phyloP scores from a whole-genome alignment of 2,329 filamentous ascomycete species.

The Emmonsiellopsis sp. region DNA sequence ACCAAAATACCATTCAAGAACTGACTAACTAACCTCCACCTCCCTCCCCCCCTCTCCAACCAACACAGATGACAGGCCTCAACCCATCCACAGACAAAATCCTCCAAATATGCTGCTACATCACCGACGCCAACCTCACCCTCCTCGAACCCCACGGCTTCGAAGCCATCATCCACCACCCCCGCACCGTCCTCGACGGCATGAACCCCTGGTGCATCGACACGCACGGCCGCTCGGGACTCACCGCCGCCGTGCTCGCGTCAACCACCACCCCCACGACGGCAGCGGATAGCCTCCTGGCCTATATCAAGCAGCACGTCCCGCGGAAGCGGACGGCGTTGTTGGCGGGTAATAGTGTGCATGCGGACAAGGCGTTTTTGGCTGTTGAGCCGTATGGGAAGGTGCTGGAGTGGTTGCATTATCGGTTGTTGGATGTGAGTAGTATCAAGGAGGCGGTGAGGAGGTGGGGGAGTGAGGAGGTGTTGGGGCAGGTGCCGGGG shows the following conservation, averaged over 20 bases:
- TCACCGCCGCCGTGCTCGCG: slow-evolving; percentile 65
- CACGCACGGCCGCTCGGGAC: slow-evolving; percentile 71
- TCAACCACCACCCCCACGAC: slow-evolving; percentile 63
- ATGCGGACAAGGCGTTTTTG: slow-evolving; percentile 80
- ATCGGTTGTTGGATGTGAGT: slow-evolving; percentile 88
- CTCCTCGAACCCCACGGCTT: slow-evolving; percentile 69
- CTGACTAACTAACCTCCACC: slow-evolving; percentile 4
- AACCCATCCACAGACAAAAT: slow-evolving; percentile 72
- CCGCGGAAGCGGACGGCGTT: slow-evolving; percentile 59
- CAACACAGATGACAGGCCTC: slow-evolving; percentile 76
- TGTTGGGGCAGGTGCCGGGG: slow-evolving; percentile 53
- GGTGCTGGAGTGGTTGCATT: slow-evolving; percentile 70
- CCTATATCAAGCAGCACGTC: slow-evolving; percentile 66
- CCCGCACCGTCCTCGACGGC: slow-evolving; percentile 57
- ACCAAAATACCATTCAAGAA: background rate
- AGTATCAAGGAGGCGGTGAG: slow-evolving; percentile 81
- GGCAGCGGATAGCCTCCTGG: slow-evolving; percentile 64
- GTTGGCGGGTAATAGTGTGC: slow-evolving; percentile 86
- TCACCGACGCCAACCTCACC: slow-evolving; percentile 73
- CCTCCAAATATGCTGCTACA: slow-evolving; percentile 83
- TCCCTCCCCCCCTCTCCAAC: background rate
- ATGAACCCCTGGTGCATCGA: slow-evolving; percentile 88
- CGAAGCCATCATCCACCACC: slow-evolving; percentile 69
- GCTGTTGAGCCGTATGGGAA: slow-evolving; percentile 61
- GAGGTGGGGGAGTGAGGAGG: slow-evolving; percentile 62